A percentile compares a stretch with the other conserved stretches of the same genome.
phyloP scores from a whole-genome alignment of 2,329 filamentous ascomycete species.

The Penicillium sp. region DNA sequence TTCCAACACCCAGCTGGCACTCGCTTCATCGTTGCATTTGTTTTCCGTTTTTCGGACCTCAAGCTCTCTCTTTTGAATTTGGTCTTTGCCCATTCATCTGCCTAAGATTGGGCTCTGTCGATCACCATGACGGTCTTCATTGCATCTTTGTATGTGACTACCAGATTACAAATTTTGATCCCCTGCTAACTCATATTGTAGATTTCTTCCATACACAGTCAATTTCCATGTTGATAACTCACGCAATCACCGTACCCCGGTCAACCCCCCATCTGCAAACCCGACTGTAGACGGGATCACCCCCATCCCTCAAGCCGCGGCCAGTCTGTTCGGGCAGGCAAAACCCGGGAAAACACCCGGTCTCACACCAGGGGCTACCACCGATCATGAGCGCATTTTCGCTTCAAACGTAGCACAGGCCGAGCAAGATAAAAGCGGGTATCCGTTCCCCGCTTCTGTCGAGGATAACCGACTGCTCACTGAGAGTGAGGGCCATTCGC shows the following conservation, averaged over 20 bases:
- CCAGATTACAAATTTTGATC: background rate
- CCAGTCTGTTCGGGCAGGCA: conserved; percentile 39
- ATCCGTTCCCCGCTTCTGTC: conserved; percentile 30
- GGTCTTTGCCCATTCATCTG: conserved; percentile 6
- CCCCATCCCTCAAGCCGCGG: conserved; percentile 23
- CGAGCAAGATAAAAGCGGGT: conserved; percentile 27
- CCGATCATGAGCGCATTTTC: conserved; percentile 46
- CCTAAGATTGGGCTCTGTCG: conserved; percentile 5
- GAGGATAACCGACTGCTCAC: conserved; percentile 55
- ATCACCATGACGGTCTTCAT: conserved; percentile 60
- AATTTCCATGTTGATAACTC: conserved; percentile 69
- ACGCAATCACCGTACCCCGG: conserved; percentile 45
- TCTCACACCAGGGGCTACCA: conserved; percentile 44
- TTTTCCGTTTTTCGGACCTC: background rate
- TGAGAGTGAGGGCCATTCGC: conserved; percentile 72
- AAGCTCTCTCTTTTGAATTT: conserved; percentile 1
- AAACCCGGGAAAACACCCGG: conserved; percentile 22
- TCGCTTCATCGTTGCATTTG: background rate
- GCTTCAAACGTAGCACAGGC: conserved; percentile 24
- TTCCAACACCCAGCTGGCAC: background rate
- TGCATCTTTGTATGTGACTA: conserved; percentile 57
- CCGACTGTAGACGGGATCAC: conserved; percentile 29
- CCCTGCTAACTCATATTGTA: conserved; percentile 39
- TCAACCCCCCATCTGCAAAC: conserved; percentile 31
- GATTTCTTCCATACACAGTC: conserved; percentile 89